phyloP scores from a whole-genome alignment of 2,329 filamentous ascomycete genomes.

The Colletotrichum higginsianum region DNA sequence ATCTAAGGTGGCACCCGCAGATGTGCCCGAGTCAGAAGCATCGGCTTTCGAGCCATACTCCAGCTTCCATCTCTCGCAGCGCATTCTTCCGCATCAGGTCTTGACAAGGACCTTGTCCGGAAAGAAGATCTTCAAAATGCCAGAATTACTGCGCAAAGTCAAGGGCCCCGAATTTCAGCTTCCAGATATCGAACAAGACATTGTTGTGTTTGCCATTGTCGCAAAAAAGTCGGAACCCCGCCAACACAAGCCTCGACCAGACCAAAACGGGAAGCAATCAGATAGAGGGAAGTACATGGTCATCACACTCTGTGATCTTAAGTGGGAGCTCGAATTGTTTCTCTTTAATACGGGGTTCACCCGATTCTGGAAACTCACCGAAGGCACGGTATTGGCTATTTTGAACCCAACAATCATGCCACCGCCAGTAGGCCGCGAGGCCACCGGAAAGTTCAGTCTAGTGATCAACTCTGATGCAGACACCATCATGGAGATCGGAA shows the following conservation, averaged over 20 bases:
- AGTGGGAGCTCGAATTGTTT: slow-evolving; percentile 92
- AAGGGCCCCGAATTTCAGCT: slow-evolving; percentile 87
- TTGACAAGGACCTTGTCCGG: slow-evolving; percentile 83
- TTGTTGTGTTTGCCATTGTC: slow-evolving; percentile 90
- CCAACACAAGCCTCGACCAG: slow-evolving; percentile 64
- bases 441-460: slow-evolving; percentile 88
- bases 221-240: slow-evolving; percentile 90
- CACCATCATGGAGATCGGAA: slow-evolving; percentile 90
- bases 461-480: slow-evolving; percentile 90
- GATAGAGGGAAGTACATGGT: slow-evolving; percentile 92
- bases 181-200: slow-evolving; percentile 87
- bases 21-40: slow-evolving; percentile 62
- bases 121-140: slow-evolving; percentile 84
- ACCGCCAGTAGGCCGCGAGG: slow-evolving; percentile 80
- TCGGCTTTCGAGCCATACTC: slow-evolving; percentile 90
- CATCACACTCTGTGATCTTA: slow-evolving; percentile 87
- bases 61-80: slow-evolving; percentile 83
- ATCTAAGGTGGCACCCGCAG: slow-evolving; percentile 49
- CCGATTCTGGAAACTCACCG: slow-evolving; percentile 92
- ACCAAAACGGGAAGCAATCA: slow-evolving; percentile 62
- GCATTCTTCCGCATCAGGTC: slow-evolving; percentile 85
- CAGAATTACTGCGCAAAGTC: slow-evolving; percentile 84
- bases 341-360: slow-evolving; percentile 93
- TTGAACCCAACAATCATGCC: slow-evolving; percentile 94
- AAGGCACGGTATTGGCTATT: slow-evolving; percentile 92